Conservation (phyloP, 2,329 filamentous ascomycete species). For the Epichloe brachyelytri region DNA sequence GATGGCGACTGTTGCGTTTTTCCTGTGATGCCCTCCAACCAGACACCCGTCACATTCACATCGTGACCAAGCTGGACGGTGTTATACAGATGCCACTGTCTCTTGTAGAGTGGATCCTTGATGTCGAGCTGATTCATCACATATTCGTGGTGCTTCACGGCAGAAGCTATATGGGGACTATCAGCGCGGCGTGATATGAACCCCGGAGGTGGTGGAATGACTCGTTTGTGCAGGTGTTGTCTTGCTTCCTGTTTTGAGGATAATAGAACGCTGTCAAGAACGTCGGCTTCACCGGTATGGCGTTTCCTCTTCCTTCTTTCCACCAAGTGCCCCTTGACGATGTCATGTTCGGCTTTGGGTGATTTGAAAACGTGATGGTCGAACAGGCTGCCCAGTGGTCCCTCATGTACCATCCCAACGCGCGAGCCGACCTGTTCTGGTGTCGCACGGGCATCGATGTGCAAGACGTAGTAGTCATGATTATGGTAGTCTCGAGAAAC, state of each 20-base stretch:
- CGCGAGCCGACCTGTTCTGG: slow-evolving; percentile 58
- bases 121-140: slow-evolving; percentile 61
- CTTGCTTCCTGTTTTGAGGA: slow-evolving; percentile 58
- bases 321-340: slow-evolving; percentile 41
- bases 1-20: slow-evolving; percentile 79
- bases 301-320: slow-evolving; percentile 51
- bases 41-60: slow-evolving; percentile 89
- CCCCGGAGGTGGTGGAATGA: slow-evolving; percentile 27
- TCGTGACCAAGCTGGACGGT: slow-evolving; percentile 71
- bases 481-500: slow-evolving; percentile 58
- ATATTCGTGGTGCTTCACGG: slow-evolving; percentile 43
- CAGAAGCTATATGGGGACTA: slow-evolving; percentile 19
- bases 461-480: slow-evolving; percentile 88
- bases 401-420: slow-evolving; percentile 69
- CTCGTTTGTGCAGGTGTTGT: slow-evolving; percentile 39
- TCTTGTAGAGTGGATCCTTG: slow-evolving; percentile 75
- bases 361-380: slow-evolving; percentile 79
- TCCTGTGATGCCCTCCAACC: slow-evolving; percentile 82
- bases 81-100: slow-evolving; percentile 96
- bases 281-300: slow-evolving; percentile 34
- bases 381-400: slow-evolving; percentile 61
- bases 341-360: slow-evolving; percentile 46
- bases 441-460: slow-evolving; percentile 54
- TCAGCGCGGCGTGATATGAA: slow-evolving; percentile 9
- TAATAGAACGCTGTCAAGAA: slow-evolving; percentile 63